These are phyloP conservation scores for Linum trigynum DNA, from an alignment of 345 rosid species.

Conservation along the genomic window DNA sequence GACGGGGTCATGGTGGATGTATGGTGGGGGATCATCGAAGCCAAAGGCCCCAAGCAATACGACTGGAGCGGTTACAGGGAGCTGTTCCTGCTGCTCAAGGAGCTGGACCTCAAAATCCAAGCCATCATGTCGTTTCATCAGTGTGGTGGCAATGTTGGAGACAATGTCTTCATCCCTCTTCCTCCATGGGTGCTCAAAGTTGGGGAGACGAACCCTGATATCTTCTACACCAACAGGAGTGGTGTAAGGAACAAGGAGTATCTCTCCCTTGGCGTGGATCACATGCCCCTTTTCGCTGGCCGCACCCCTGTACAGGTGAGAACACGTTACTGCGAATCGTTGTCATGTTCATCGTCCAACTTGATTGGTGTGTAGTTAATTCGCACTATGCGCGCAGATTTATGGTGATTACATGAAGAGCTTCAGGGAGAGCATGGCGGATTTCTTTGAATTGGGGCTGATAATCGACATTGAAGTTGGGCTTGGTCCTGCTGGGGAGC, in stretches of 20 bases:
- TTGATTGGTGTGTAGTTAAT: background rate
- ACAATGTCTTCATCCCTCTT: constrained; percentile 59
- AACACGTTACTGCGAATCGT: background rate
- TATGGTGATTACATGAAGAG: constrained; percentile 78
- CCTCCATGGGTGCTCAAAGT: constrained; percentile 62
- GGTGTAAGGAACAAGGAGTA: constrained; percentile 63
- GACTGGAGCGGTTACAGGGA: constrained; percentile 72
- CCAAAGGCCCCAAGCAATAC: constrained; percentile 48
- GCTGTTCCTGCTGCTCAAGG: constrained; percentile 41
- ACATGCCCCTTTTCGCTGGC: constrained; percentile 46
- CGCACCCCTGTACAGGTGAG: constrained; percentile 61
- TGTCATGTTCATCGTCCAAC: background rate
- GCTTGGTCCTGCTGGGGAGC: constrained; percentile 88
- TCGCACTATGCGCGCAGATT: constrained; percentile 26
- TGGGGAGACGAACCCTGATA: constrained; percentile 48
- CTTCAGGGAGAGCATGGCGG: constrained; percentile 61
- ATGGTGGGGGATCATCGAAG: constrained; percentile 79
- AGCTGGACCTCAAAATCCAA: constrained; percentile 49
- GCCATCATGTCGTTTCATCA: constrained; percentile 85
- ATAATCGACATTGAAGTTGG: constrained; percentile 79
- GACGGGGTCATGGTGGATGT: constrained; percentile 85
- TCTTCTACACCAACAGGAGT: constrained; percentile 49
- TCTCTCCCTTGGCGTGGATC: constrained; percentile 60
- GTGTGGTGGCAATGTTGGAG: constrained; percentile 85
- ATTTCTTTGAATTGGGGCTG: constrained; percentile 45